Base-by-base conservation (phyloP, 208 protist genomes). In the Trichomonas tenax region DNA sequence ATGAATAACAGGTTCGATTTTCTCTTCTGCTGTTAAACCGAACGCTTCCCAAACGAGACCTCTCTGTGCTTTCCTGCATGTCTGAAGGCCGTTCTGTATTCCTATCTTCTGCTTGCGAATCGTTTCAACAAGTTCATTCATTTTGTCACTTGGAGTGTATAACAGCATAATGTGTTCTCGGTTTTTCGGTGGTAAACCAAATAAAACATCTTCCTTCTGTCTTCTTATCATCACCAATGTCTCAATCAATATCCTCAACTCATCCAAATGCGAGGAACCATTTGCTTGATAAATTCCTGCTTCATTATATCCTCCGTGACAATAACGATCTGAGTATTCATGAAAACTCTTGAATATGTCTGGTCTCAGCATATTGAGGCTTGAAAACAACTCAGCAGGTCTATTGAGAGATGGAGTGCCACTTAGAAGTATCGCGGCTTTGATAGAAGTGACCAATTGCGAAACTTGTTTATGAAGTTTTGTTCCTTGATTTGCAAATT, bases 161-260 rank as follows among this genome's bases (percentile, higher is more conserved):
- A 63, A 17, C 17, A 95, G 49, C 36, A 95, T 40, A n/a, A 95
- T 44, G 26, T 81, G 46, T 23, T 34, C 36, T 38, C 89, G 0
- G 31, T 44, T 72, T 72, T 97, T 97, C 15, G 36, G 17, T 38
- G 96, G 97, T 36, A 97, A 95, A 51, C 97, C 82, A 6, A 4
- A 51, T 14, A 97, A 82, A 10, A 97, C 97, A n/a, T 97, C 97
- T 8, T 97, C 96, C 63, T 97, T 97, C n/a, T 97, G 48, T 10
- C 97, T 41, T 45, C 97, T 81, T 63, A 97, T 82, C 95, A 97
- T 96, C n/a, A 97, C 48, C 21, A 51, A 31, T 38, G 36, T 21
- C 17, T 96, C 51, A 34, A 97, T 96, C 14, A 96, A n/a, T 36
- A 44, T 51, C 44, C 96, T 96, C 14, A 97, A 44, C 45, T 97